These are phyloP conservation scores for Blastobotrys elegans DNA, from an alignment of 1,139 yeast species.

Conservation along the genomic window DNA sequence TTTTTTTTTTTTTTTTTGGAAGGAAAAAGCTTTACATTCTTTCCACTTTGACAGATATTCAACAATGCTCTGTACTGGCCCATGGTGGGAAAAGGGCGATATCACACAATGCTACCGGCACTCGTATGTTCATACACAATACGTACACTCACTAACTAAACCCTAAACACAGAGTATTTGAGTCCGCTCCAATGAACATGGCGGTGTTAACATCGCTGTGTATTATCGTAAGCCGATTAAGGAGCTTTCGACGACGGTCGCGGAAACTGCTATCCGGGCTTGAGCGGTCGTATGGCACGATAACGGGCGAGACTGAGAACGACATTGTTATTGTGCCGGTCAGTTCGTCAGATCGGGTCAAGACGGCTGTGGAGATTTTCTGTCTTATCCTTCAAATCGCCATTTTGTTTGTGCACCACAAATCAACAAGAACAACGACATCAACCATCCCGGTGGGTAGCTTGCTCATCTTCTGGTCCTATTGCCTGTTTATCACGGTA, in stretches of 20 bases:
- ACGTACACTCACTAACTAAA: too few species aligned
- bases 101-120: not conserved
- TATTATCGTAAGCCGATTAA: not conserved
- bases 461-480: constrained; percentile 5
- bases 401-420: not conserved
- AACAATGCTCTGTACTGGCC: not conserved
- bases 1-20: too few species aligned
- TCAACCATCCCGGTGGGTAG: not conserved
- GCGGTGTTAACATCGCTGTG: not conserved
- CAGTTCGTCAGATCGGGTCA: constrained; percentile 1
- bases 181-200: not conserved
- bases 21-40: too few species aligned
- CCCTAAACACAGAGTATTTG: not conserved
- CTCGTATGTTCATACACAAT: not conserved
- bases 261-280: constrained; percentile 1
- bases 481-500: not conserved
- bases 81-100: not conserved
- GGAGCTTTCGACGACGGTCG: not conserved
- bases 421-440: not conserved
- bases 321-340: not conserved
- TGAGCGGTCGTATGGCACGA: constrained; percentile 1
- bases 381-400: not conserved
- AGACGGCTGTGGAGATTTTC: not conserved
- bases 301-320: not conserved
- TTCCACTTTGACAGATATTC: not conserved